Base-by-base conservation (phyloP, 805 yeast species). In the Kazachstania africana region DNA sequence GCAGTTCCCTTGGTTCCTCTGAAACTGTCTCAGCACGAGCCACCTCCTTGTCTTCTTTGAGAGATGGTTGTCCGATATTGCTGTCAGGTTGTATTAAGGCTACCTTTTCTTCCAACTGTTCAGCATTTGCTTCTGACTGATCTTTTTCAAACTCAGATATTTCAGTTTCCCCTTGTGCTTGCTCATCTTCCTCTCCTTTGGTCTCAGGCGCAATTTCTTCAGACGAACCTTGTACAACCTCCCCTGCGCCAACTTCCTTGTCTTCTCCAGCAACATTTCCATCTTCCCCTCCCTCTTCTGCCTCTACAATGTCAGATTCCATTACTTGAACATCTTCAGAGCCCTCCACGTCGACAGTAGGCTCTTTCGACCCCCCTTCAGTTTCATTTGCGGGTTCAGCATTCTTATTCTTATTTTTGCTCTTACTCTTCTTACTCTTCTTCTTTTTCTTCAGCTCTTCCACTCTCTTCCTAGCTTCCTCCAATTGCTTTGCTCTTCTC, bases 401-500 rank as follows among this genome's bases (percentile, higher is more conserved):
- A 3, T 32, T 42, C 13, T 44, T 44, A 5, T 25, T 40, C 16
- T 38, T 40, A 16, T 41, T 35, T 38, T 61, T 62, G 53, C 60
- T 57, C 34, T 47, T 53, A 36, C 55, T 53, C 55, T 62, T 62
- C 53, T 65, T 63, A 48, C 63, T 68, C 50, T 65, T 70, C 50
- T 60, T 63, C 54, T 65, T 65, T 56, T 71, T 71, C 61, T 74
- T 79, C 62, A 79, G 57, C 45, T 77, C 82, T 36, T 78, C 85
- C 26, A 69, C 73, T 40, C 75, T 70, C 59, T 75, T 78, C 45
- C 79, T 68, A 4, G 88, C 91, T 2, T 78, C 78, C 40, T 77
- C 84, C 30, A 81, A 61, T 50, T 75, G 71, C 47, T 74, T 80
- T 29, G 70, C 73, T 39, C 74, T 67, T 15, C 48, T 44, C 27